Conservation (phyloP, 805 yeast species). For the Sugiyamaella floridensis region DNA sequence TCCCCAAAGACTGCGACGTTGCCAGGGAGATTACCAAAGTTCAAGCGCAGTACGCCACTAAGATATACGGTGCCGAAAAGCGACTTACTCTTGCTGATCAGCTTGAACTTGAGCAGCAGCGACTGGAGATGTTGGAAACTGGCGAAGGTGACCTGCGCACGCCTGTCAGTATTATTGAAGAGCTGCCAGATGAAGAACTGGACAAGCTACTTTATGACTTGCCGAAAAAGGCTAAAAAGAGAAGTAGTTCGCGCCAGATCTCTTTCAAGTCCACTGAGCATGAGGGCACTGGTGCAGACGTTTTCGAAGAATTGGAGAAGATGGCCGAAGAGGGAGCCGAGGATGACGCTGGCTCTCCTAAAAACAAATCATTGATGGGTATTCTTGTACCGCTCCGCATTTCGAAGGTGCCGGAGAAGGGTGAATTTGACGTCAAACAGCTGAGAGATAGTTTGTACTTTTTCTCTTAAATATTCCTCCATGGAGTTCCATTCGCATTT, state of each 20-base stretch:
- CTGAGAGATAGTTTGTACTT: constrained; percentile 74
- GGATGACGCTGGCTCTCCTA: constrained; percentile 14
- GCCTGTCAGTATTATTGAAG: constrained; percentile 49
- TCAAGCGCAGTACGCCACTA: constrained; percentile 43
- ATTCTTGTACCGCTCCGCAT: constrained; percentile 61
- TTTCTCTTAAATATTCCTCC: constrained; percentile 39
- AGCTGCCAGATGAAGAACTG: constrained; percentile 23
- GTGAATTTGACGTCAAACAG: constrained; percentile 71
- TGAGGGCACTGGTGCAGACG: constrained; percentile 28
- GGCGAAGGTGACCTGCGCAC: constrained; percentile 54
- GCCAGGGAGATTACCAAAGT: constrained; percentile 45
- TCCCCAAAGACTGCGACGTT: constrained; percentile 46
- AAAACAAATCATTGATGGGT: constrained; percentile 24
- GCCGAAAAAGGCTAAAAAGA: constrained; percentile 9
- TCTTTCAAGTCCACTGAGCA: constrained; percentile 27
- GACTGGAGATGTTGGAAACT: constrained; percentile 47
- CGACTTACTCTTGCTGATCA: constrained; percentile 64
- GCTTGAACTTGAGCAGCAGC: constrained; percentile 57
- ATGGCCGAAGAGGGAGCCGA: constrained; percentile 15
- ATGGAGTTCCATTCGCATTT: not conserved
- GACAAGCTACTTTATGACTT: constrained; percentile 29
- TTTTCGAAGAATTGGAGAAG: constrained; percentile 14
- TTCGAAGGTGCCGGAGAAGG: constrained; percentile 71
- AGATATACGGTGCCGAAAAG: constrained; percentile 28
- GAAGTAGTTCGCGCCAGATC: not conserved